Percentiles rank a stretch among this genome's conserved stretches.
These are phyloP conservation scores for Yamadazyma epiphylla DNA, from an alignment of 1,139 yeast species.

Conservation along the genomic window DNA sequence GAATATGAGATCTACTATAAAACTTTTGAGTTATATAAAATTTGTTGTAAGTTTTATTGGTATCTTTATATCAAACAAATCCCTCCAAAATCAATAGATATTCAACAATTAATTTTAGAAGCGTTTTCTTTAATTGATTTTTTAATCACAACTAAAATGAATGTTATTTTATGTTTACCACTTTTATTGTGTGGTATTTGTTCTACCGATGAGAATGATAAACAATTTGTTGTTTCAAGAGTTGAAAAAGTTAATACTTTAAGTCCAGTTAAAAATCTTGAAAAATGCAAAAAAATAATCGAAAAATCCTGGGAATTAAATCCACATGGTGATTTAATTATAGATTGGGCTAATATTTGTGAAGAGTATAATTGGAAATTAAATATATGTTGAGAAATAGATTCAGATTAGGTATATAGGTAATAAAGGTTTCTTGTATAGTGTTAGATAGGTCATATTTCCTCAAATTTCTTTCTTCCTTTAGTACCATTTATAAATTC, in stretches of 20 bases:
- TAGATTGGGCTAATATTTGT: conserved; percentile 25
- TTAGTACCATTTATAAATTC: too few relatives aligned
- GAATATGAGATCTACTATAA: conserved; percentile 6
- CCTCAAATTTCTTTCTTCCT: too few relatives aligned
- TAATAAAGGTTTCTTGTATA: too few relatives aligned
- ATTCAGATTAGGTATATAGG: too few relatives aligned
- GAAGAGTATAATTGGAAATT: conserved; percentile 24
- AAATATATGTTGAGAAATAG: conserved; percentile 13
- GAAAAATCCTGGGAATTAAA: conserved; percentile 23
- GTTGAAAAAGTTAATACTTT: conserved; percentile 9
- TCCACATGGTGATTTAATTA: conserved; percentile 15
- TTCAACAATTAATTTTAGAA: conserved; percentile 3
- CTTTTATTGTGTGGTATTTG: conserved; percentile 23
- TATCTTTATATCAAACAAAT: conserved; percentile 8
- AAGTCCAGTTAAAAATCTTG: conserved; percentile 20
- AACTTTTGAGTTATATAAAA: conserved; percentile 5
- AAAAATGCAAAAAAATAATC: conserved; percentile 15
- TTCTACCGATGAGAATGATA: conserved; percentile 17
- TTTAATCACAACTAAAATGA: conserved; percentile 9
- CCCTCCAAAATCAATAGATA: conserved; percentile 6
- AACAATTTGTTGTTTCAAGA: conserved; percentile 6
- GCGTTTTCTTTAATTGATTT: conserved; percentile 6
- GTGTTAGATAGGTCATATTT: too few relatives aligned
- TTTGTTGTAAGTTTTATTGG: conserved; percentile 7
- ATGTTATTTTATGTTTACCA: conserved; percentile 10